Evolutionary conservation across 2,329 filamentous ascomycete species (phyloP).

Genomic region (Cytospora schulzeri): DNA sequence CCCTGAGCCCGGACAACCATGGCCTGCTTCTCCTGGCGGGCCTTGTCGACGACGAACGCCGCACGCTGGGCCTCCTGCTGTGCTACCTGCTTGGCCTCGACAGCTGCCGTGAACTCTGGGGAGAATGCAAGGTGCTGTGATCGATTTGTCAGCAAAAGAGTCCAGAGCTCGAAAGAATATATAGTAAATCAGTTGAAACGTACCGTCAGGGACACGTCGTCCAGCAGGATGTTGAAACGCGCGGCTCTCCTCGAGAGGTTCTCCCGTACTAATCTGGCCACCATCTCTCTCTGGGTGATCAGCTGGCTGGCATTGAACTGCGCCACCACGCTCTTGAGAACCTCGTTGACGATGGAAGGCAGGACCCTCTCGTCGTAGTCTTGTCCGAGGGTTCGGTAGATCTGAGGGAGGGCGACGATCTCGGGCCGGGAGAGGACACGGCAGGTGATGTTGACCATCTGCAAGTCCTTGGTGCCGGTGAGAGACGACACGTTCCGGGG

Average conservation of each 20-base stretch:
- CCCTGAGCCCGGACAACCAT: conserved; percentile 98
- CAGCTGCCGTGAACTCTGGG: conserved; percentile 72
- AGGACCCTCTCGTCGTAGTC: conserved; percentile 98
- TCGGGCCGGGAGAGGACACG: conserved; percentile 94
- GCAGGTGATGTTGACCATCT: conserved; percentile 99
- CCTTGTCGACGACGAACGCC: conserved; percentile 98
- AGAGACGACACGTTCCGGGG: conserved; percentile 95
- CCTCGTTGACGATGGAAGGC: conserved; percentile 97
- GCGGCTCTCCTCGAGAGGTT: conserved; percentile 89
- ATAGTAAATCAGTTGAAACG: conserved; percentile 34
- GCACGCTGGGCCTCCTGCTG: conserved; percentile 96
- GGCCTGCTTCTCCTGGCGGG: conserved; percentile 98
- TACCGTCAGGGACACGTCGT: conserved; percentile 96
- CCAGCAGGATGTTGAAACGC: conserved; percentile 94
- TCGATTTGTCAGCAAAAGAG: conserved; percentile 34
- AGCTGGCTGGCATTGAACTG: conserved; percentile 98
- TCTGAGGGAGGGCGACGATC: conserved; percentile 87
- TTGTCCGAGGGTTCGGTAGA: conserved; percentile 91
- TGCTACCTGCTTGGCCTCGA: conserved; percentile 74
- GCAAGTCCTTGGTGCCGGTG: conserved; percentile 97
- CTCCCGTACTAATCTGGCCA: conserved; percentile 86
- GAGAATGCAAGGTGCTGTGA: conserved; percentile 70
- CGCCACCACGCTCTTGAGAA: conserved; percentile 96
- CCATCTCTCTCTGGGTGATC: conserved; percentile 98
- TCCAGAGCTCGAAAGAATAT: background rate